A percentile compares a stretch with the other conserved stretches of the same genome.
These are phyloP conservation scores for Trichosporon sp. DNA, from an alignment of 1,284 basidiomycete species.

Conservation along the genomic window DNA sequence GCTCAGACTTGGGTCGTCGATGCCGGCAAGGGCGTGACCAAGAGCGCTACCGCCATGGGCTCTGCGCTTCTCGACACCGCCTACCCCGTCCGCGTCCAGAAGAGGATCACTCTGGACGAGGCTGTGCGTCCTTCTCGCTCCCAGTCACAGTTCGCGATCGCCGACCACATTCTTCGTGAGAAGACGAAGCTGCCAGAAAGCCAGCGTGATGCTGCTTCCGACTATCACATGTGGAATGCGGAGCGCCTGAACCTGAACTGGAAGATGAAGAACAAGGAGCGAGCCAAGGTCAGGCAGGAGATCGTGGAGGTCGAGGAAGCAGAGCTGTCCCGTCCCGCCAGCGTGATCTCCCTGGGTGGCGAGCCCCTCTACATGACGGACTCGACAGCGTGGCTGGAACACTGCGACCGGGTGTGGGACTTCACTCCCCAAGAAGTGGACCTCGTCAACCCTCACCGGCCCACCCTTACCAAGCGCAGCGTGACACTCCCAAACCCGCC, in stretches of 20 bases:
- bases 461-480: neutral
- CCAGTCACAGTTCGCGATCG: constrained; percentile 13
- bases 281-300: neutral
- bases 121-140: neutral
- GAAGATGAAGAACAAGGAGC: constrained; percentile 3
- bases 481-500: neutral
- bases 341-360: neutral
- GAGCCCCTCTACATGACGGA: constrained; percentile 5
- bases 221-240: constrained; percentile 11
- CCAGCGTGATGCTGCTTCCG: neutral
- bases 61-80: constrained; percentile 2
- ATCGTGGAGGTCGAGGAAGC: neutral
- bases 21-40: constrained; percentile 1
- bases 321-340: neutral
- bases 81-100: neutral
- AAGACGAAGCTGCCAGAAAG: constrained; percentile 1
- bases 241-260: constrained; percentile 14
- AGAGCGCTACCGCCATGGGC: neutral
- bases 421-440: neutral
- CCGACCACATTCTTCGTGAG: constrained; percentile 14
- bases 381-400: neutral
- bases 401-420: neutral
- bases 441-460: neutral
- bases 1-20: constrained; percentile 9
- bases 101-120: constrained; percentile 12